A percentile compares a stretch with the other conserved stretches of the same genome.
Conservation (phyloP, 163 green algal species). For the Chloroidium sp. region DNA sequence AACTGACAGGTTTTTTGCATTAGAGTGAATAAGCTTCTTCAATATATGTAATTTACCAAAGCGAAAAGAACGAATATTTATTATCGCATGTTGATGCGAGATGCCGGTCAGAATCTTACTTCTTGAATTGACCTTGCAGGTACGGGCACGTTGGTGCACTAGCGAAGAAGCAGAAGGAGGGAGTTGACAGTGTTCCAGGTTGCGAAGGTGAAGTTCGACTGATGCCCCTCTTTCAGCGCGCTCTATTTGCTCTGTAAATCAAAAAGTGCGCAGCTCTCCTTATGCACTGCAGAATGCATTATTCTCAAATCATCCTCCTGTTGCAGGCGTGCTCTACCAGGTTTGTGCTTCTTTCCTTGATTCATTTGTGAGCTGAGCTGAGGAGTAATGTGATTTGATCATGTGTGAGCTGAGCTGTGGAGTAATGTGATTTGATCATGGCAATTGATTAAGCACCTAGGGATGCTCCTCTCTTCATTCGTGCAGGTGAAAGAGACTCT, state of each 20-base stretch:
- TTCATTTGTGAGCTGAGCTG: not conserved
- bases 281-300: too few species aligned
- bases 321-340: constrained; percentile 62
- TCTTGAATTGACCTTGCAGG: constrained; percentile 19
- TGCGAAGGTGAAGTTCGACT: too few species aligned
- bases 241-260: too few species aligned
- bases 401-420: not conserved
- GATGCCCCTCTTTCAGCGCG: too few species aligned
- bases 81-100: not conserved
- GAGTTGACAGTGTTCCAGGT: constrained; percentile 61
- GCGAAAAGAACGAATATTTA: too few species aligned
- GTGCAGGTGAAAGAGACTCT: constrained; percentile 74
- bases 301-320: not conserved
- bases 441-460: not conserved
- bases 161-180: constrained; percentile 49
- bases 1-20: not conserved
- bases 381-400: not conserved
- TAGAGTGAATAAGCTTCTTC: not conserved
- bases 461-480: not conserved
- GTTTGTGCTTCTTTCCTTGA: constrained; percentile 14
- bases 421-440: too few species aligned
- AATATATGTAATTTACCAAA: too few species aligned
- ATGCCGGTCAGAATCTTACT: not conserved
- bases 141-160: constrained; percentile 65
- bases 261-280: too few species aligned